Conservation (phyloP, 2,329 filamentous ascomycete genomes). For the Alternaria conjuncta region DNA sequence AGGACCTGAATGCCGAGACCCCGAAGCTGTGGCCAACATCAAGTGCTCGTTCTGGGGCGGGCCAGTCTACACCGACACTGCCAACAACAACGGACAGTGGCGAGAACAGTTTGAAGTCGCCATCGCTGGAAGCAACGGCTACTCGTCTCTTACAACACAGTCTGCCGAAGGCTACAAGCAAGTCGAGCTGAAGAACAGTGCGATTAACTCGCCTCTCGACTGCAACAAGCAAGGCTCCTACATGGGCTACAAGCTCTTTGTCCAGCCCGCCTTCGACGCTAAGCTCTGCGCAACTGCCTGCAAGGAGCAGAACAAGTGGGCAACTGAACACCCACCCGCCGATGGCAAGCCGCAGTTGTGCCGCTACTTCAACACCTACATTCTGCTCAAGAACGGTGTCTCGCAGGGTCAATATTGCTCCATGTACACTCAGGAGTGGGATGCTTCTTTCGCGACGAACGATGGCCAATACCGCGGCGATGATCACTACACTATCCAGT, state of each 20-base stretch:
- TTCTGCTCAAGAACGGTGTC: background rate
- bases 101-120: background rate
- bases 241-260: background rate
- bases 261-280: background rate
- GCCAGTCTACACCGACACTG: background rate
- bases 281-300: background rate
- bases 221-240: background rate
- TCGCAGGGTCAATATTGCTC: background rate
- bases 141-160: background rate
- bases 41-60: background rate
- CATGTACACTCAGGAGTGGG: background rate
- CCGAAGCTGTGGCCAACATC: background rate
- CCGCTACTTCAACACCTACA: slow-evolving; percentile 1
- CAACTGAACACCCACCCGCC: background rate
- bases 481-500: background rate
- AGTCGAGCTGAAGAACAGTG: background rate
- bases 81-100: slow-evolving; percentile 2
- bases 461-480: background rate
- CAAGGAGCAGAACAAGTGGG: background rate
- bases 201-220: background rate
- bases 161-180: background rate
- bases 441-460: background rate
- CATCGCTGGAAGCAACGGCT: slow-evolving; percentile 1
- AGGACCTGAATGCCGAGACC: background rate
- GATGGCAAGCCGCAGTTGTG: background rate